Evolutionary conservation across 2,329 filamentous ascomycete genomes (phyloP).

Genomic region (Xylaria sp.): DNA sequence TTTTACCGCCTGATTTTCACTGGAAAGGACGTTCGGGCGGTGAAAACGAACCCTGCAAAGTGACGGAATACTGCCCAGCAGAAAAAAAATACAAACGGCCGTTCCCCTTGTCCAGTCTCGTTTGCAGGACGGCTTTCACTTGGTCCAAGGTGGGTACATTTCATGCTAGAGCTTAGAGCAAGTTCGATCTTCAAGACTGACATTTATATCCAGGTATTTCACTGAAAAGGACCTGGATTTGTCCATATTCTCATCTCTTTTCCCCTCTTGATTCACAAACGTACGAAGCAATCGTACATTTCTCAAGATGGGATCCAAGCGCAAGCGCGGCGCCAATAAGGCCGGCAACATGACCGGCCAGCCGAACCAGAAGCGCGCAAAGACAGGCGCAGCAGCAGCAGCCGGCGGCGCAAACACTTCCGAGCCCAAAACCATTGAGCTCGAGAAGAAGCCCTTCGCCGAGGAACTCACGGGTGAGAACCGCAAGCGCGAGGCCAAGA

Average conservation of each 20-base stretch:
- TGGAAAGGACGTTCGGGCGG: not conserved
- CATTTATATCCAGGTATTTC: no score
- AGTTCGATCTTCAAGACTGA: not conserved
- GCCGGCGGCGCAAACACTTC: slow-evolving; percentile 20
- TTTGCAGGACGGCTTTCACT: not conserved
- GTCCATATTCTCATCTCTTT: no score
- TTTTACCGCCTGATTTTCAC: slow-evolving; percentile 9
- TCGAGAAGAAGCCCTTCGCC: slow-evolving; percentile 45
- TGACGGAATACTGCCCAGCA: slow-evolving; percentile 11
- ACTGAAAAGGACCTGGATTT: not conserved
- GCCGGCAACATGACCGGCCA: slow-evolving; percentile 23
- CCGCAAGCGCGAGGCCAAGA: slow-evolving; percentile 50
- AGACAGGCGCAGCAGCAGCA: slow-evolving; percentile 18
- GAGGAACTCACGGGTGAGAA: slow-evolving; percentile 49
- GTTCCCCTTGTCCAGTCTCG: slow-evolving; percentile 1
- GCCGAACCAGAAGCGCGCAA: slow-evolving; percentile 36
- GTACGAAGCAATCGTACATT: not conserved
- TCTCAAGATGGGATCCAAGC: slow-evolving; percentile 37
- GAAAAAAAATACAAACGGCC: slow-evolving; percentile 16
- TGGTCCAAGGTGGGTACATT: not conserved
- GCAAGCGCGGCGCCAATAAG: slow-evolving; percentile 38
- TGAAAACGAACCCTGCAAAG: not conserved
- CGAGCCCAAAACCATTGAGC: slow-evolving; percentile 25
- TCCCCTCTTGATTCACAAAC: no score
- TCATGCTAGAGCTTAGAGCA: not conserved